phyloP scores from a whole-genome alignment of 73 alveolate species.

The Uronychia setigera region DNA sequence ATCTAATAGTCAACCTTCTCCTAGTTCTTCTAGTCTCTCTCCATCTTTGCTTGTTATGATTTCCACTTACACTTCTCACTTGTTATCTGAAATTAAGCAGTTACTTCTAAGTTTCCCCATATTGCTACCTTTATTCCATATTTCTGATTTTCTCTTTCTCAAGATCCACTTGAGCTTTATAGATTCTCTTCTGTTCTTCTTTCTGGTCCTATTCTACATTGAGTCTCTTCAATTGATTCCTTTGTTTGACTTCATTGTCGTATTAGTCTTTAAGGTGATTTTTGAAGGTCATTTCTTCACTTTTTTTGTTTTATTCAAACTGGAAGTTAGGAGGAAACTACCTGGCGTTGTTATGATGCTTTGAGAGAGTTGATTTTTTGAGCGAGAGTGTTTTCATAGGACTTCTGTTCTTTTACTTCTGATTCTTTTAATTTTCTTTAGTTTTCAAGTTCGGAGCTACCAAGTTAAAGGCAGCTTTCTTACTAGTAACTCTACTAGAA shows the following conservation, averaged over 20 bases:
- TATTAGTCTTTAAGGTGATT: background rate
- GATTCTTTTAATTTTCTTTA: background rate
- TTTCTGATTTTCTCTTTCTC: background rate
- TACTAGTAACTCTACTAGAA: background rate
- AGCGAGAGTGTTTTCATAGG: background rate
- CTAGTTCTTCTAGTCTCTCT: slow-evolving; percentile 7
- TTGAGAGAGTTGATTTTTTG: background rate
- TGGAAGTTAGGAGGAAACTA: background rate
- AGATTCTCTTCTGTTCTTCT: background rate
- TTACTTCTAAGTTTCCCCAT: slow-evolving; percentile 10
- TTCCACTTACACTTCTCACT: slow-evolving; percentile 6
- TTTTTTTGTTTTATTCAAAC: background rate
- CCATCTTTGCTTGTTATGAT: slow-evolving; percentile 2
- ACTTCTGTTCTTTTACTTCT: background rate
- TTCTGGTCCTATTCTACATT: background rate
- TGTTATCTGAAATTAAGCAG: slow-evolving; percentile 12
- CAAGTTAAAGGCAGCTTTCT: too few relatives aligned
- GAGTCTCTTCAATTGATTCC: background rate
- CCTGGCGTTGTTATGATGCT: background rate
- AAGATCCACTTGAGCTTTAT: background rate
- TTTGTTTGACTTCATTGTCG: background rate
- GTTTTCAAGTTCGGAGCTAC: background rate
- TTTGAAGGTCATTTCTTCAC: background rate
- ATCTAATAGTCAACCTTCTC: slow-evolving; percentile 44
- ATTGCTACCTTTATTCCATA: background rate